A percentile compares a stretch with the other conserved stretches of the same genome.
These are phyloP conservation scores for Vaccinium darrowii DNA, from an alignment of 148 eudicot genomes.

Conservation along the genomic window DNA sequence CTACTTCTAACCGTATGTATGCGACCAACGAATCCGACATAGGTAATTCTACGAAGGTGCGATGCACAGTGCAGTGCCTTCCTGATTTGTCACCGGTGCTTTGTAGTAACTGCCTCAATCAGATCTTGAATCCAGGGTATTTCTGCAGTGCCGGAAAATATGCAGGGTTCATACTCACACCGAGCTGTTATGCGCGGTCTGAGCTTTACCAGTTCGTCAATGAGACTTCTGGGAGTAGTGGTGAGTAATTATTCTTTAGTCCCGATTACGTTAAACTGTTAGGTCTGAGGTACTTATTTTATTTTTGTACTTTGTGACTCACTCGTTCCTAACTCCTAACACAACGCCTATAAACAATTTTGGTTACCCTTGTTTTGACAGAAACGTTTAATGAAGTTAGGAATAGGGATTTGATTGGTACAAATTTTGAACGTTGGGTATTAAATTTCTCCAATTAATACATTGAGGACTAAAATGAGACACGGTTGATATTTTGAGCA, in stretches of 20 bases:
- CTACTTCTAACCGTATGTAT: background rate
- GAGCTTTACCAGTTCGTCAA: slow-evolving; percentile 11
- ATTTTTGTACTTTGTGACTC: no score
- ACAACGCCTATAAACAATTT: no score
- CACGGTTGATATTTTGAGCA: no score
- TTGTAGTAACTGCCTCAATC: slow-evolving; percentile 24
- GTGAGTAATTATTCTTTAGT: background rate
- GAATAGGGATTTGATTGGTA: no score
- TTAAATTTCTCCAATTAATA: no score
- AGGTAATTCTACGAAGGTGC: background rate
- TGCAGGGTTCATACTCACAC: slow-evolving; percentile 14
- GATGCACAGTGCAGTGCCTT: slow-evolving; percentile 21
- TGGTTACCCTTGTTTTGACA: no score
- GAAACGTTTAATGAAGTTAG: no score
- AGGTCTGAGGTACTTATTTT: no score
- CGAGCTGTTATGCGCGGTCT: slow-evolving; percentile 28
- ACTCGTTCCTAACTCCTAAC: no score
- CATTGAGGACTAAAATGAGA: no score
- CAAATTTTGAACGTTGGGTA: no score
- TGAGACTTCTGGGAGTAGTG: background rate
- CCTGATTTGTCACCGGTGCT: slow-evolving; percentile 18
- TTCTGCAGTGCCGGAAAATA: background rate
- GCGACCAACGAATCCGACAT: background rate
- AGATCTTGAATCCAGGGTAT: background rate
- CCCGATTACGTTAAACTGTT: no score